These are phyloP conservation scores for Pseudozyma pruni DNA, from an alignment of 1,284 basidiomycete species.

Conservation along the genomic window DNA sequence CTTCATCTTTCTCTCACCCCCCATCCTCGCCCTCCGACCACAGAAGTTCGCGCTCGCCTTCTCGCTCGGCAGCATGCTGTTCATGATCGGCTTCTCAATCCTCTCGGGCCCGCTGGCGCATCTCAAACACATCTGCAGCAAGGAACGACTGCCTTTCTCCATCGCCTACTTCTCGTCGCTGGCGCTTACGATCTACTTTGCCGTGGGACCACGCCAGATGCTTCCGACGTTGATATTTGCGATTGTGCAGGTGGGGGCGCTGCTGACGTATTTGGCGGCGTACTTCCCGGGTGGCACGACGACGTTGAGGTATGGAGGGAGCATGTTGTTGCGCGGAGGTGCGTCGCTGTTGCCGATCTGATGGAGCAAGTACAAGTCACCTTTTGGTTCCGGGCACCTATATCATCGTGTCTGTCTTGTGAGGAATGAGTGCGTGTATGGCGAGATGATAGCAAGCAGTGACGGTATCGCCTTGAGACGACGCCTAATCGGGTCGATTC, in stretches of 20 bases:
- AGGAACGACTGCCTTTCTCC: constrained; percentile 73
- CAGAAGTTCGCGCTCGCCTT: constrained; percentile 67
- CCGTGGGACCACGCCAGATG: constrained; percentile 60
- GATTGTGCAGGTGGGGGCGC: constrained; percentile 57
- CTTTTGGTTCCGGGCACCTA: too few relatives aligned
- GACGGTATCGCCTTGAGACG: too few relatives aligned
- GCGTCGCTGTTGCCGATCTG: constrained; percentile 60
- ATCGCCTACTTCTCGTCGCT: constrained; percentile 68
- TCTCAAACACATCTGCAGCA: constrained; percentile 61
- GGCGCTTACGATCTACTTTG: constrained; percentile 66
- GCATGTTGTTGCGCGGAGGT: constrained; percentile 60
- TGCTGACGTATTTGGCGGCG: constrained; percentile 61
- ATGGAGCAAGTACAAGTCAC: too few relatives aligned
- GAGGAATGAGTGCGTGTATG: too few relatives aligned
- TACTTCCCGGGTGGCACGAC: constrained; percentile 66
- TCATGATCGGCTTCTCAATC: constrained; percentile 65
- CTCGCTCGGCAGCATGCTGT: constrained; percentile 62
- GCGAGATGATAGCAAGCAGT: too few relatives aligned
- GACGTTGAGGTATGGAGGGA: constrained; percentile 62
- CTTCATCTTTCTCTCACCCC: constrained; percentile 84
- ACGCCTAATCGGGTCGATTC: too few relatives aligned
- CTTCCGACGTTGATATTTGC: constrained; percentile 61
- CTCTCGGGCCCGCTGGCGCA: constrained; percentile 65
- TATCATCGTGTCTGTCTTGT: too few relatives aligned
- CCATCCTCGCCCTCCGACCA: constrained; percentile 72